These are phyloP conservation scores for Pilobolus umbonatus DNA, from an alignment of 192 early-diverging fungal species.

Conservation along the genomic window DNA sequence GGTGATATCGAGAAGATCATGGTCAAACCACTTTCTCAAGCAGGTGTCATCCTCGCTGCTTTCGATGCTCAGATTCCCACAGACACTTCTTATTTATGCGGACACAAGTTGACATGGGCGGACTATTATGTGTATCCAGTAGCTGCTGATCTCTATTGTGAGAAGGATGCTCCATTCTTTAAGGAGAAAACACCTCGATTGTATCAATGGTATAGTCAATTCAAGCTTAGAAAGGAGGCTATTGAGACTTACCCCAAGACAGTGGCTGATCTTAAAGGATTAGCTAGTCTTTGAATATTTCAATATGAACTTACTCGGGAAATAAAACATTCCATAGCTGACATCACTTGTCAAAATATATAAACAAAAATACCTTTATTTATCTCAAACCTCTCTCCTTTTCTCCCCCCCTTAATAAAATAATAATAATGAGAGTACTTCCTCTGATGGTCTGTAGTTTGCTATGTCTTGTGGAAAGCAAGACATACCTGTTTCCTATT, in stretches of 20 bases:
- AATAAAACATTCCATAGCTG: not conserved
- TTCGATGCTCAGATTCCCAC: constrained; percentile 7
- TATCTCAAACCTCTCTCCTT: not conserved
- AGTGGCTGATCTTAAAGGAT: constrained; percentile 23
- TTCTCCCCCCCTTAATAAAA: not conserved
- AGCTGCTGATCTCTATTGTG: constrained; percentile 24
- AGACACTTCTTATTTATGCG: constrained; percentile 16
- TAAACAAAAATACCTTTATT: not conserved
- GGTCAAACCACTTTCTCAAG: not conserved
- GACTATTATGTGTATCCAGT: constrained; percentile 33
- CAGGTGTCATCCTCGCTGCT: not conserved
- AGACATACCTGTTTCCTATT: constrained; percentile 27
- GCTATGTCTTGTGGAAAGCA: constrained; percentile 9
- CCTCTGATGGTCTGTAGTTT: not conserved
- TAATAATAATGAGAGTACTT: not conserved
- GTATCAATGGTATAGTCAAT: constrained; percentile 25
- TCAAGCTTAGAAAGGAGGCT: constrained; percentile 18
- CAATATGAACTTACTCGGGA: not conserved
- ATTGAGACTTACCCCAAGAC: constrained; percentile 22
- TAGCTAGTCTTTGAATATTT: not conserved
- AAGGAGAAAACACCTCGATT: constrained; percentile 17
- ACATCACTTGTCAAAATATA: no score
- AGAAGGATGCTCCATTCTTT: constrained; percentile 18
- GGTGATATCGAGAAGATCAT: constrained; percentile 8
- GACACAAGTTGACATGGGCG: constrained; percentile 32